These are phyloP conservation scores for Dalbergia cochinchinensis DNA, from an alignment of 306 rosid species.

Conservation along the genomic window DNA sequence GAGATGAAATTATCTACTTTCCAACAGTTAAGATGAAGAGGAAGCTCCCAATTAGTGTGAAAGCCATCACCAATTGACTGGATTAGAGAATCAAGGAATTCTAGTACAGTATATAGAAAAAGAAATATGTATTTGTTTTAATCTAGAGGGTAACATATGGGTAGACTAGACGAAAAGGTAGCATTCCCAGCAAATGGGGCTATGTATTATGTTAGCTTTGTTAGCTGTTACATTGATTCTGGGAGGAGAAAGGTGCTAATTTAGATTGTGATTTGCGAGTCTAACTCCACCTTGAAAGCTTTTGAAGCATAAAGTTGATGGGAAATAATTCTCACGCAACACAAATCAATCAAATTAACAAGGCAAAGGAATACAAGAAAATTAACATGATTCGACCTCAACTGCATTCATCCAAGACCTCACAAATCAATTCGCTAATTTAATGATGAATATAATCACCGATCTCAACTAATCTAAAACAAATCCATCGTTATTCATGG, in stretches of 20 bases:
- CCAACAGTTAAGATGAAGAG: constrained; percentile 90
- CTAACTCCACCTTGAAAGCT: too few species aligned
- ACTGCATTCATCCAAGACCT: too few species aligned
- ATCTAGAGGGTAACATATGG: neutral
- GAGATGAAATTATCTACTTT: constrained; percentile 69
- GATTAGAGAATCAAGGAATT: constrained; percentile 35
- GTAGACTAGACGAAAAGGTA: constrained; percentile 20
- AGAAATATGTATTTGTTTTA: neutral
- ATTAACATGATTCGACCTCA: too few species aligned
- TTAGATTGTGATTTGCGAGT: too few species aligned
- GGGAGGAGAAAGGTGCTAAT: constrained; percentile 34
- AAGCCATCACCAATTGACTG: constrained; percentile 43
- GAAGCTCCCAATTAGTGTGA: constrained; percentile 71
- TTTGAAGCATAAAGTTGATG: too few species aligned
- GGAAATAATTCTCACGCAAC: too few species aligned
- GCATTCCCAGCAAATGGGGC: constrained; percentile 23
- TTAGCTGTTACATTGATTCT: constrained; percentile 56
- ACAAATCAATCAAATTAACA: too few species aligned
- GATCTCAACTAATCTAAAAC: too few species aligned
- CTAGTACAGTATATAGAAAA: neutral
- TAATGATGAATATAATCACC: too few species aligned
- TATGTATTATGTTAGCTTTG: constrained; percentile 34
- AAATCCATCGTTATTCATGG: too few species aligned
- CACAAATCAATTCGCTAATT: too few species aligned
- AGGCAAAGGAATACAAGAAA: too few species aligned